Conservation (phyloP, 1,284 basidiomycete species). For the Meripilus lineatus region DNA sequence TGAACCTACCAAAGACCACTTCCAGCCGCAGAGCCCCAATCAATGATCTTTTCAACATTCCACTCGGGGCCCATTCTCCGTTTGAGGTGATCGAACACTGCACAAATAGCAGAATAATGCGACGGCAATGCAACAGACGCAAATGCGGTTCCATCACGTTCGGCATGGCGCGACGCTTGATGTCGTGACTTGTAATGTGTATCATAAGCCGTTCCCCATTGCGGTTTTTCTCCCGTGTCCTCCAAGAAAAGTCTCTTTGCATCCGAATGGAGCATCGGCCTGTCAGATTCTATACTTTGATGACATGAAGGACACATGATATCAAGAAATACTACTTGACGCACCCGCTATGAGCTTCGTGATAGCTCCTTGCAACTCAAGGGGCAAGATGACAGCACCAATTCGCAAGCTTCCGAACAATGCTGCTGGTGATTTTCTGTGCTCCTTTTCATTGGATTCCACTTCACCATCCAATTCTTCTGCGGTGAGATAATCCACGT, state of each 20-base stretch:
- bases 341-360: constrained; percentile 54
- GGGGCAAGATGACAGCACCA: constrained; percentile 65
- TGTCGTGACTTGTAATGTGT: constrained; percentile 52
- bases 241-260: constrained; percentile 61
- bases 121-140: constrained; percentile 70
- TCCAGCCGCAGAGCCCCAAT: constrained; percentile 75
- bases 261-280: constrained; percentile 58
- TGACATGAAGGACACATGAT: constrained; percentile 1
- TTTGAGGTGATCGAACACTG: constrained; percentile 62
- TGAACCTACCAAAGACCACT: constrained; percentile 65
- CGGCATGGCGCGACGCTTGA: constrained; percentile 52
- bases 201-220: constrained; percentile 53
- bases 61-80: constrained; percentile 56
- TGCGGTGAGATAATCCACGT: constrained; percentile 21
- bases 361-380: constrained; percentile 61
- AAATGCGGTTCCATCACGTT: constrained; percentile 71
- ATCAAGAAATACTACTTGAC: constrained; percentile 15
- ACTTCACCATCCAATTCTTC: constrained; percentile 23
- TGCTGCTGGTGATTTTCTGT: constrained; percentile 77
- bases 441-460: constrained; percentile 32
- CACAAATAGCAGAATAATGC: constrained; percentile 68
- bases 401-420: constrained; percentile 69
- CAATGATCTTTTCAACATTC: constrained; percentile 54
- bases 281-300: constrained; percentile 50
- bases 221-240: constrained; percentile 26